A percentile compares a stretch with the other conserved stretches of the same genome.
phyloP scores from a whole-genome alignment of 441 rosid species.

The Adansonia madagascariensis region DNA sequence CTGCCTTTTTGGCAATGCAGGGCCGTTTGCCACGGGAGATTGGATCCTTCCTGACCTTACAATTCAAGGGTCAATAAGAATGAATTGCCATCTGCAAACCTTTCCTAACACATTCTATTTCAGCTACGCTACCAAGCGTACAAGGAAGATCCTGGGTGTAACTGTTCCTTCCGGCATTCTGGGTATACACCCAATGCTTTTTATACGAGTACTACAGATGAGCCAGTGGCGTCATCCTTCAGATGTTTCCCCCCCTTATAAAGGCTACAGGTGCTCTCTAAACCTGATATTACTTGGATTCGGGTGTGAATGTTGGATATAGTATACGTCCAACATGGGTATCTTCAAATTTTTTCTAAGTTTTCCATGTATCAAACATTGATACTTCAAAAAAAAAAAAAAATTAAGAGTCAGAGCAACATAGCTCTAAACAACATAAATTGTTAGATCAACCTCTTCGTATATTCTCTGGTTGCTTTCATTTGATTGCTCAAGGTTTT shows the following conservation, averaged over 20 bases:
- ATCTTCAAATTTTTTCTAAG: too few relatives aligned
- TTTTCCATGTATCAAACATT: too few relatives aligned
- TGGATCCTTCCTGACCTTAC: constrained; percentile 99
- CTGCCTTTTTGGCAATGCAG: constrained; percentile 72
- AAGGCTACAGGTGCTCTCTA: constrained; percentile 78
- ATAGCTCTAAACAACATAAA: background rate
- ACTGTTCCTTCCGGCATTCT: constrained; percentile 80
- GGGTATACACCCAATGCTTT: constrained; percentile 86
- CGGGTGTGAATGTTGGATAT: too few relatives aligned
- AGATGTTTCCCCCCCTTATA: constrained; percentile 70
- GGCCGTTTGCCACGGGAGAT: constrained; percentile 84
- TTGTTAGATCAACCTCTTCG: background rate
- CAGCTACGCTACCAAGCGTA: constrained; percentile 88
- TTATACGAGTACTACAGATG: constrained; percentile 88
- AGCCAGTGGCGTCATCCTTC: constrained; percentile 77
- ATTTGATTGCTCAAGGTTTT: too few relatives aligned
- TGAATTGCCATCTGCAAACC: constrained; percentile 68
- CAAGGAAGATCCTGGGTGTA: constrained; percentile 65
- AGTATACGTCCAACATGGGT: too few relatives aligned
- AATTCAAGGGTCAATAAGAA: constrained; percentile 75
- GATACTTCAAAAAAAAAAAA: too few relatives aligned
- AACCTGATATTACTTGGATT: too few relatives aligned
- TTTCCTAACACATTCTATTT: constrained; percentile 84
- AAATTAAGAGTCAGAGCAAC: too few relatives aligned
- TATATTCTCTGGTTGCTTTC: background rate